A percentile compares a stretch with the other conserved stretches of the same genome.
Conservation (phyloP, 257 asterid genomes). For the Petunia axillaris region DNA sequence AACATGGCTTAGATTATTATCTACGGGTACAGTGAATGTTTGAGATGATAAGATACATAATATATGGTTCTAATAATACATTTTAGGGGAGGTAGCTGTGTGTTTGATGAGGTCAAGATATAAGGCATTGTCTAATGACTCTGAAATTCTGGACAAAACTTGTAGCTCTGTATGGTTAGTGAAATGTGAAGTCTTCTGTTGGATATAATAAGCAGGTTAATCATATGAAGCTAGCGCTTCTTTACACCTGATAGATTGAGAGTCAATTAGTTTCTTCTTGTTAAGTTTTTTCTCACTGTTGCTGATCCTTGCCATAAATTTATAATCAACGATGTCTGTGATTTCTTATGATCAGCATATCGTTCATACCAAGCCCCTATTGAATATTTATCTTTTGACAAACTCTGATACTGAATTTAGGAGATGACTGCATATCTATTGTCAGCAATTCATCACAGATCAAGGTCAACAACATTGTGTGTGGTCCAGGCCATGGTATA, state of each 20-base stretch:
- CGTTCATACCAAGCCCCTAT: neutral
- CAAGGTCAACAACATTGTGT: slow-evolving; percentile 46
- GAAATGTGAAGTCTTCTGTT: neutral
- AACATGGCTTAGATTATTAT: neutral
- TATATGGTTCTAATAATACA: slow-evolving; percentile 4
- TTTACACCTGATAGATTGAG: neutral
- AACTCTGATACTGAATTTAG: slow-evolving; percentile 39
- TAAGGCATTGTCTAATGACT: neutral
- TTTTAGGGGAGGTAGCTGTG: neutral
- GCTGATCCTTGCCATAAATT: neutral
- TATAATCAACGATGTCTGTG: neutral
- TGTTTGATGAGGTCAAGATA: neutral
- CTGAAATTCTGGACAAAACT: neutral
- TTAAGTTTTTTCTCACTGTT: neutral
- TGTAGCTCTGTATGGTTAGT: neutral
- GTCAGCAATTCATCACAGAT: slow-evolving; percentile 78
- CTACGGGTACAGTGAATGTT: neutral
- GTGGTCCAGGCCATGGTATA: slow-evolving; percentile 87
- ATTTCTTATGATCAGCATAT: slow-evolving; percentile 6
- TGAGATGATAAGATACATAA: neutral
- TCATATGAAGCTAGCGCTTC: neutral
- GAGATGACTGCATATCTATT: slow-evolving; percentile 95
- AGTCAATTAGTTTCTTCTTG: neutral
- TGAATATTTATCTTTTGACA: neutral
- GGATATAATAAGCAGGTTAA: neutral